Evolutionary conservation across 1,284 basidiomycete genomes (phyloP).

Genomic region (Rhodofomes roseus): DNA sequence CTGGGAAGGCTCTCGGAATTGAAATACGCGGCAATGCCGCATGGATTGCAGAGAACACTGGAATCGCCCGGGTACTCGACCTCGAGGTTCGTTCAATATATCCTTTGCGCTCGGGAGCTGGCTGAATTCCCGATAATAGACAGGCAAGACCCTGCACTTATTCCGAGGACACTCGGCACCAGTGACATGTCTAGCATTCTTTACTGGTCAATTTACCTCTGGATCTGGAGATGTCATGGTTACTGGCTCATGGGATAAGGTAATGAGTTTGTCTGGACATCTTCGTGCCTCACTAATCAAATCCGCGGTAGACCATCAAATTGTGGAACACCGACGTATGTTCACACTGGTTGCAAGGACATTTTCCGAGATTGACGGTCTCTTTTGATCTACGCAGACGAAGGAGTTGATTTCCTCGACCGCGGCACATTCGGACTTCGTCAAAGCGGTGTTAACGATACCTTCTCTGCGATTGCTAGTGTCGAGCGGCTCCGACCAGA

Average conservation of each 20-base stretch:
- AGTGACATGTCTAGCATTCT: conserved; percentile 77
- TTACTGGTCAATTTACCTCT: conserved; percentile 32
- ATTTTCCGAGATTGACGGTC: neutral
- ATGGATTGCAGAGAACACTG: conserved; percentile 87
- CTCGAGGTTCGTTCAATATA: conserved; percentile 53
- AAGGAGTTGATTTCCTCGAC: conserved; percentile 67
- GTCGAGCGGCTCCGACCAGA: conserved; percentile 90
- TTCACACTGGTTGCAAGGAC: neutral
- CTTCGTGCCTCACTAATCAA: conserved; percentile 11
- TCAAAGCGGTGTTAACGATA: conserved; percentile 76
- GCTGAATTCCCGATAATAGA: conserved; percentile 32
- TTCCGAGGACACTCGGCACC: conserved; percentile 86
- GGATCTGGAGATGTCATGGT: conserved; percentile 54
- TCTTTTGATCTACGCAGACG: conserved; percentile 47
- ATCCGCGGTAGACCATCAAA: conserved; percentile 60
- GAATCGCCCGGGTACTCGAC: conserved; percentile 68
- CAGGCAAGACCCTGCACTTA: conserved; percentile 70
- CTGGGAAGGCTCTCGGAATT: conserved; percentile 73
- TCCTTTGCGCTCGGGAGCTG: neutral
- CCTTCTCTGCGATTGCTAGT: conserved; percentile 65
- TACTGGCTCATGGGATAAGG: conserved; percentile 91
- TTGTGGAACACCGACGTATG: conserved; percentile 77
- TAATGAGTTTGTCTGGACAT: conserved; percentile 21
- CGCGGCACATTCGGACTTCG: conserved; percentile 82
- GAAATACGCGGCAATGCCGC: conserved; percentile 60